These are phyloP conservation scores for Irpex rosettiformis DNA, from an alignment of 1,284 basidiomycete genomes.

Conservation along the genomic window DNA sequence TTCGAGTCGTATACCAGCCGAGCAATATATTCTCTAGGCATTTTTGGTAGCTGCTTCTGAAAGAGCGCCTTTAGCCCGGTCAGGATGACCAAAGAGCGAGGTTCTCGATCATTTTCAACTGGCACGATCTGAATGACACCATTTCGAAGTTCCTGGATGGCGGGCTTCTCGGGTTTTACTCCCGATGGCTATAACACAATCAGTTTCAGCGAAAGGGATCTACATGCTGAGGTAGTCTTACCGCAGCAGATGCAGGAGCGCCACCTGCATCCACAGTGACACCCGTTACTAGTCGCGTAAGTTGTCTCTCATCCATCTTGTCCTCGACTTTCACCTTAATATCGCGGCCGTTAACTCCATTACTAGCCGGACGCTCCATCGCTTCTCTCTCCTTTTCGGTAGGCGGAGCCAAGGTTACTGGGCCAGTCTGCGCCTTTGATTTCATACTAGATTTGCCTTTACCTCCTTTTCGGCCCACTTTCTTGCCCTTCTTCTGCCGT, in stretches of 20 bases:
- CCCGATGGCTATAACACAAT: constrained; percentile 36
- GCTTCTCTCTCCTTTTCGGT: constrained; percentile 39
- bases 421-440: constrained; percentile 53
- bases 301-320: constrained; percentile 70
- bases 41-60: constrained; percentile 97
- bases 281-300: constrained; percentile 74
- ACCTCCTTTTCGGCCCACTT: constrained; percentile 13
- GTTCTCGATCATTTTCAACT: constrained; percentile 81
- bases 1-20: constrained; percentile 92
- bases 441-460: constrained; percentile 59
- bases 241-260: constrained; percentile 34
- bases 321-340: constrained; percentile 70
- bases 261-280: constrained; percentile 70
- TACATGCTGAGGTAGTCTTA: constrained; percentile 8
- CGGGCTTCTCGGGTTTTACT: constrained; percentile 68
- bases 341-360: constrained; percentile 46
- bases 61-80: constrained; percentile 96
- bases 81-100: constrained; percentile 80
- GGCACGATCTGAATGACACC: constrained; percentile 85
- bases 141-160: constrained; percentile 78
- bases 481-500: constrained; percentile 19
- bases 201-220: background rate
- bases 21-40: constrained; percentile 99
- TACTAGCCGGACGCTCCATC: constrained; percentile 41
- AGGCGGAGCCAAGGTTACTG: constrained; percentile 33